A percentile compares a stretch with the other conserved stretches of the same genome.
These are phyloP conservation scores for Lecanicillium sp. DNA, from an alignment of 2,329 filamentous ascomycete genomes.

Conservation along the genomic window DNA sequence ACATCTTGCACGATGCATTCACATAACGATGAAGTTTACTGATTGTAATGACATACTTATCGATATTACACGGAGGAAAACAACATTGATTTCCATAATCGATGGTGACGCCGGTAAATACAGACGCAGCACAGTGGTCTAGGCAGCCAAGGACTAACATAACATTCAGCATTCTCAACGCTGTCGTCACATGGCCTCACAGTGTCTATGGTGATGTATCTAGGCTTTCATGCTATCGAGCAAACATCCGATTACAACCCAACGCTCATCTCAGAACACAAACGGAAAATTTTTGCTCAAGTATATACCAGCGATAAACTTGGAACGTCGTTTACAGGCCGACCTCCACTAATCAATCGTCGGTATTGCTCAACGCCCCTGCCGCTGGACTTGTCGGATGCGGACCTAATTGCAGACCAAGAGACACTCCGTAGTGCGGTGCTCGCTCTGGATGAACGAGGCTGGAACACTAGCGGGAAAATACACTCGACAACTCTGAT, in stretches of 20 bases:
- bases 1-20: no score
- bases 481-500: slow-evolving; percentile 35
- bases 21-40: no score
- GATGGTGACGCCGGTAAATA: background rate
- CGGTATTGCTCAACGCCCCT: slow-evolving; percentile 4
- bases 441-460: slow-evolving; percentile 32
- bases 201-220: slow-evolving; percentile 1
- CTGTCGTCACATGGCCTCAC: no score
- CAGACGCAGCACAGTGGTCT: no score
- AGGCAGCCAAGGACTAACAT: no score
- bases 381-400: slow-evolving; percentile 1
- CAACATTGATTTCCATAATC: no score
- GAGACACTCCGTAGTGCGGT: slow-evolving; percentile 9
- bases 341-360: slow-evolving; percentile 4
- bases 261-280: slow-evolving; percentile 3
- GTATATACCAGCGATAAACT: slow-evolving; percentile 5
- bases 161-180: no score
- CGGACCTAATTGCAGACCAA: background rate
- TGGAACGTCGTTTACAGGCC: background rate
- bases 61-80: background rate
- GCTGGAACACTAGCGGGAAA: slow-evolving; percentile 40
- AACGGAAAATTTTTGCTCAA: background rate
- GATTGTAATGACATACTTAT: background rate
- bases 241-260: background rate
- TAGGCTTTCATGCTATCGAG: background rate